Evolutionary conservation across 75 land plant genomes (phyloP).

Genomic region (Picea glauca): DNA sequence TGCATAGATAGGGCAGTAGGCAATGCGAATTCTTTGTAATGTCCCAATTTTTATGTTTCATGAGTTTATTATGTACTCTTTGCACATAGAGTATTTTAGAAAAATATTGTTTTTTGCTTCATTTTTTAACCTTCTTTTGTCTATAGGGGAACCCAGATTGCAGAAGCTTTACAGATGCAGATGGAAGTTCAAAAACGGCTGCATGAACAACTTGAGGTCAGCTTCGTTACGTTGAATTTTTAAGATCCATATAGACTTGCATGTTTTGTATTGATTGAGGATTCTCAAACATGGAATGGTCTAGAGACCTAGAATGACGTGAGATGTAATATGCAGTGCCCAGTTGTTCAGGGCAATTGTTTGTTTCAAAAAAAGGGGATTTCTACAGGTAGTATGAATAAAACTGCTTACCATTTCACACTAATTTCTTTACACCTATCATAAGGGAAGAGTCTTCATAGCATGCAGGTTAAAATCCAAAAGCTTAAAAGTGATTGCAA

Average conservation of each 20-base stretch:
- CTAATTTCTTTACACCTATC: not conserved
- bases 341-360: not conserved
- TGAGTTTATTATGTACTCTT: too few species aligned
- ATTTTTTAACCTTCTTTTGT: not conserved
- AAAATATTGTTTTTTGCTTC: not conserved
- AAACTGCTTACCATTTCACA: not conserved
- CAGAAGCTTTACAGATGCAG: constrained; percentile 25
- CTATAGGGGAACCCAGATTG: constrained; percentile 12
- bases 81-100: not conserved
- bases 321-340: not conserved
- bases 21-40: too few species aligned
- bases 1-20: too few species aligned
- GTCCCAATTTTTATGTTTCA: too few species aligned
- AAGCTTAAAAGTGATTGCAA: not conserved
- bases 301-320: not conserved
- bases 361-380: not conserved
- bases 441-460: not conserved
- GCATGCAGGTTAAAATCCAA: not conserved
- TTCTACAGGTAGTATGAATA: not conserved
- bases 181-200: constrained; percentile 28
- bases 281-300: not conserved
- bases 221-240: not conserved
- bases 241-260: not conserved
- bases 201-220: constrained; percentile 31
- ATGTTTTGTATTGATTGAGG: not conserved